Conservation (phyloP, 345 rosid species). For the Eucalyptus brandiana region DNA sequence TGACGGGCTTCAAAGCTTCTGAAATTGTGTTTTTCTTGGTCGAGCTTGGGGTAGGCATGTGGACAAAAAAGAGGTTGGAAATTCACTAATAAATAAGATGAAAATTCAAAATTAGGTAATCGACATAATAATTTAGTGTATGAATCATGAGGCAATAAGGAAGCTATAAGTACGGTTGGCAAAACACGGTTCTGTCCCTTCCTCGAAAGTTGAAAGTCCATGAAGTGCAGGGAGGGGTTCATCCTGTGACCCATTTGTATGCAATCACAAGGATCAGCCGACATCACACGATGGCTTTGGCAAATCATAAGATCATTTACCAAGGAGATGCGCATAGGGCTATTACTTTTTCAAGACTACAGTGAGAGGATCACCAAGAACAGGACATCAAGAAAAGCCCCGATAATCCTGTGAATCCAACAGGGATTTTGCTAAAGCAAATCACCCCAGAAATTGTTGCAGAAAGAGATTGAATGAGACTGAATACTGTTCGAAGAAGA, state of each 20-base stretch:
- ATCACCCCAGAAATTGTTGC: neutral
- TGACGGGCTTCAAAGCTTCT: neutral
- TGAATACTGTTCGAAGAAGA: neutral
- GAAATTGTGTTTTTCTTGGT: neutral
- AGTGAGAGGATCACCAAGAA: neutral
- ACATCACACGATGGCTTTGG: neutral
- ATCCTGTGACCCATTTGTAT: neutral
- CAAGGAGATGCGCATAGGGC: neutral
- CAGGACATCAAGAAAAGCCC: neutral
- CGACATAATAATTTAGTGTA: neutral
- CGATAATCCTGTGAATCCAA: neutral
- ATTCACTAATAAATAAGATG: too few species aligned
- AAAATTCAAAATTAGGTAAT: too few species aligned
- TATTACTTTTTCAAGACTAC: neutral
- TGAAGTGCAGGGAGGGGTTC: neutral
- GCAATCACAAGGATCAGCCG: neutral
- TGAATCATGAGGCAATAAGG: neutral
- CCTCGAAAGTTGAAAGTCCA: neutral
- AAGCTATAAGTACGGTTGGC: neutral
- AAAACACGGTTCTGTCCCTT: neutral
- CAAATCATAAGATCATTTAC: neutral
- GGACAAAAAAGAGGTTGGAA: neutral
- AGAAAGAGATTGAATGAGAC: neutral
- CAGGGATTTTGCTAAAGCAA: neutral
- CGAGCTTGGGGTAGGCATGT: neutral